A percentile compares a stretch with the other conserved stretches of the same genome.
Evolutionary conservation across 768 basidiomycete genomes (phyloP).

Genomic region (Suillus discolor): DNA sequence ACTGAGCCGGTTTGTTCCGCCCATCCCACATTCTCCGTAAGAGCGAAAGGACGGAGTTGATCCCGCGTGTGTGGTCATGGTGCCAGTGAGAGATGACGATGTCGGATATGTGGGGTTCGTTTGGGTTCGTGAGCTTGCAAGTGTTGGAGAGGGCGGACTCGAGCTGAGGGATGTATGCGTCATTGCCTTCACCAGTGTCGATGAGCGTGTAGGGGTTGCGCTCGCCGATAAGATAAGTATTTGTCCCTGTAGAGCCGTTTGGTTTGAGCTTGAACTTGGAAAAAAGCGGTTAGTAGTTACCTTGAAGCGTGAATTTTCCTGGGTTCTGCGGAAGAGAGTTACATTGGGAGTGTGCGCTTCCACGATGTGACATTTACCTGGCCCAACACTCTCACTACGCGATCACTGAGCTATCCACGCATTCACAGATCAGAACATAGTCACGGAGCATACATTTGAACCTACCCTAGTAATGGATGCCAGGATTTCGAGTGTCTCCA

Average conservation of each 20-base stretch:
- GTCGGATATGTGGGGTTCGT: slow-evolving; percentile 71
- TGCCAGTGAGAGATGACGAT: slow-evolving; percentile 94
- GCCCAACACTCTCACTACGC: slow-evolving; percentile 70
- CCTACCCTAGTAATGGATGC: slow-evolving; percentile 57
- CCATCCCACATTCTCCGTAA: slow-evolving; percentile 65
- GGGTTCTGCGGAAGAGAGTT: slow-evolving; percentile 61
- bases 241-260: slow-evolving; percentile 61
- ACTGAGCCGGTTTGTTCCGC: slow-evolving; percentile 47
- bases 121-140: slow-evolving; percentile 34
- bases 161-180: slow-evolving; percentile 68
- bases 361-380: slow-evolving; percentile 51
- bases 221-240: slow-evolving; percentile 82
- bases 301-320: slow-evolving; percentile 87
- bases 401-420: slow-evolving; percentile 59
- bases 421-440: slow-evolving; percentile 8
- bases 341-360: not conserved
- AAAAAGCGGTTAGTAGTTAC: slow-evolving; percentile 34
- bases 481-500: slow-evolving; percentile 56
- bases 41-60: slow-evolving; percentile 68
- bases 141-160: slow-evolving; percentile 55
- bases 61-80: slow-evolving; percentile 80
- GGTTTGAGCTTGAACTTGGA: not conserved
- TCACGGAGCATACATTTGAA: not conserved
- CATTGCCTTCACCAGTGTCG: slow-evolving; percentile 80
- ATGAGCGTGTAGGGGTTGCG: slow-evolving; percentile 75